A percentile compares a stretch with the other conserved stretches of the same genome.
Conservation (phyloP, 768 basidiomycete species). For the Mrakia frigida region DNA sequence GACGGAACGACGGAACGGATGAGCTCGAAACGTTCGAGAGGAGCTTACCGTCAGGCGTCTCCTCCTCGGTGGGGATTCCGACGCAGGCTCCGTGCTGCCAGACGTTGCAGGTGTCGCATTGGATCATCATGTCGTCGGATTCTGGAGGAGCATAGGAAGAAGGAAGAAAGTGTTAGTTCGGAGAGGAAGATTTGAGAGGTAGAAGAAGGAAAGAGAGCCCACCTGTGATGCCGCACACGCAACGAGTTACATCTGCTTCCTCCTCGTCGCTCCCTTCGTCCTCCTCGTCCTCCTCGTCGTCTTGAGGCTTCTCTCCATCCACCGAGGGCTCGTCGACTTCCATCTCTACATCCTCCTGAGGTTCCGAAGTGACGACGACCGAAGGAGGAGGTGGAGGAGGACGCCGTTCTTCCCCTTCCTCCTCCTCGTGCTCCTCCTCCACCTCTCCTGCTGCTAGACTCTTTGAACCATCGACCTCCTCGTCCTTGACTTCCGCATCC, state of each 20-base stretch:
- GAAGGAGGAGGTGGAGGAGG: background rate
- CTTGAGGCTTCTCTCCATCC: constrained; percentile 7
- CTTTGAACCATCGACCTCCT: background rate
- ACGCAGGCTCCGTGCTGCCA: constrained; percentile 99
- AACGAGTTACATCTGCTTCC: constrained; percentile 33
- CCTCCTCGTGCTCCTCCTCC: background rate
- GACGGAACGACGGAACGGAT: background rate
- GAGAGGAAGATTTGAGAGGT: background rate
- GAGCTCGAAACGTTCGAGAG: background rate
- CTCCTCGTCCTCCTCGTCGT: constrained; percentile 30
- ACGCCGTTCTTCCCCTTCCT: background rate
- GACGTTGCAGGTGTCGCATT: constrained; percentile 92
- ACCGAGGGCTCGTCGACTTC: background rate
- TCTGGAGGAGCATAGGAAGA: constrained; percentile 46
- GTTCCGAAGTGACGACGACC: background rate
- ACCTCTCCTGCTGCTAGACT: background rate
- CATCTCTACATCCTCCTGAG: background rate
- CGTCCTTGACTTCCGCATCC: constrained; percentile 5
- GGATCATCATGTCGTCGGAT: constrained; percentile 88
- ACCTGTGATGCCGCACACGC: constrained; percentile 35
- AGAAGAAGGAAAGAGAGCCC: constrained; percentile 3
- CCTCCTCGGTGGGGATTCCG: constrained; percentile 62
- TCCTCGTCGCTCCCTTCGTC: constrained; percentile 31
- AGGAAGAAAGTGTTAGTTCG: background rate
- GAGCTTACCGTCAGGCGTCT: constrained; percentile 44